phyloP scores from a whole-genome alignment of 2,329 filamentous ascomycete genomes.

The Alternaria angustiovoidea region DNA sequence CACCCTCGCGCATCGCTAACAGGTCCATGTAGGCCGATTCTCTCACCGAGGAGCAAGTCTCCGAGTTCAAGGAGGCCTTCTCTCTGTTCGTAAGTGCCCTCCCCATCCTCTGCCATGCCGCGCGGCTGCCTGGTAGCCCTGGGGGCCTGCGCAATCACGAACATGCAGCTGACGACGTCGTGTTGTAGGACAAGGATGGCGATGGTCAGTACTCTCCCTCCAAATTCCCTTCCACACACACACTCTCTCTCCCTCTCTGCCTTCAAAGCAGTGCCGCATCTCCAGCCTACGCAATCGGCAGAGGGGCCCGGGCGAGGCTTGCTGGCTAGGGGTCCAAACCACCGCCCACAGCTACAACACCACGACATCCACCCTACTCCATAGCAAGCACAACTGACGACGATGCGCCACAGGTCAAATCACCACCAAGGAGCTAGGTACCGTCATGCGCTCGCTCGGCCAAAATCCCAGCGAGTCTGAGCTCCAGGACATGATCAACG shows the following conservation, averaged over 20 bases:
- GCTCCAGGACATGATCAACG: constrained; percentile 72
- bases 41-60: constrained; percentile 99
- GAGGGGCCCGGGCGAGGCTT: background rate
- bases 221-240: background rate
- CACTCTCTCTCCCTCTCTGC: background rate
- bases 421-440: constrained; percentile 69
- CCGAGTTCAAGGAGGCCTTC: constrained; percentile 99
- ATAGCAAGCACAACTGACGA: constrained; percentile 31
- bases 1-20: constrained; percentile 35
- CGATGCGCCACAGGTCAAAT: constrained; percentile 62
- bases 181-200: constrained; percentile 64
- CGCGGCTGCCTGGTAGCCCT: constrained; percentile 36
- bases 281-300: background rate
- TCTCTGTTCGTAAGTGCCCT: constrained; percentile 91
- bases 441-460: constrained; percentile 70
- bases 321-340: constrained; percentile 7
- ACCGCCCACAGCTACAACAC: background rate
- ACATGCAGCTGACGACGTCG: constrained; percentile 35
- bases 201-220: constrained; percentile 57
- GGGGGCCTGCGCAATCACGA: background rate
- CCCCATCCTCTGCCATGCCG: constrained; percentile 5
- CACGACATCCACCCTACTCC: no score
- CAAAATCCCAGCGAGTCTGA: constrained; percentile 69
- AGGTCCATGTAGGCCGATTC: constrained; percentile 78
- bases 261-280: background rate